Evolutionary conservation across 2,329 filamentous ascomycete genomes (phyloP), one percentile per base, ranked within the genome.

Genomic region (Hymenoscyphus repandus): DNA sequence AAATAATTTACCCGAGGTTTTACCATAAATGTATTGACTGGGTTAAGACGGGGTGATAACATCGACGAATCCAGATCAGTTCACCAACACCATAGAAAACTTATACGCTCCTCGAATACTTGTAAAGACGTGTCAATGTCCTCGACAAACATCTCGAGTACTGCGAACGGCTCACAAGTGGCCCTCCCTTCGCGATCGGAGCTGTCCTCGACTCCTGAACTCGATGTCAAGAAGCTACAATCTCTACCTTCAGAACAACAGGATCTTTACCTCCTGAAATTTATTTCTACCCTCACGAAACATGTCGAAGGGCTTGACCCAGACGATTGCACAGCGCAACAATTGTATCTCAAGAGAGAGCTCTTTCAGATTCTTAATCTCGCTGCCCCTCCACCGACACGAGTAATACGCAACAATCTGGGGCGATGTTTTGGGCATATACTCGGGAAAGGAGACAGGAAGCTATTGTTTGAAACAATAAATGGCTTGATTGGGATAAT

Each of bases 211-310:
- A 85, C 81, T 64, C 85, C 85, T 45, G 88, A 96, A 74, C 87
- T 99, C 68, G 91, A 99, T 67, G 73, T 96, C 60, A 74, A 84
- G 63, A 96, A 96, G 76, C 83, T 99, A 43, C 86, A 96, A 70
- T 79, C 88, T 47, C 81, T 97, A 42, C 89, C 92, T 39, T 83
- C 88, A 48, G 93, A 99, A 72, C 93, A 99, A 69, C 93, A 99
- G 71, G 91, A 96, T 64, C 81, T 99, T 11, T 95, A 93, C 69
- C 80, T 99, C 56, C 78, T 99, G 53, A 95, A 85, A 22, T 96
- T 95, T 66, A 86, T 91, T 33, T 86, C 90, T 27, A 82, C 86
- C 54, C 77, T 99, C 50, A 85, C 83, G 56, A 86, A 86, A 60
- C 88, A 96, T 76, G 87, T 95, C 40, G 77, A 83, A 48, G 74